phyloP scores from a whole-genome alignment of 352 stramenopile genomes.

The Globisporangium echinulatum region DNA sequence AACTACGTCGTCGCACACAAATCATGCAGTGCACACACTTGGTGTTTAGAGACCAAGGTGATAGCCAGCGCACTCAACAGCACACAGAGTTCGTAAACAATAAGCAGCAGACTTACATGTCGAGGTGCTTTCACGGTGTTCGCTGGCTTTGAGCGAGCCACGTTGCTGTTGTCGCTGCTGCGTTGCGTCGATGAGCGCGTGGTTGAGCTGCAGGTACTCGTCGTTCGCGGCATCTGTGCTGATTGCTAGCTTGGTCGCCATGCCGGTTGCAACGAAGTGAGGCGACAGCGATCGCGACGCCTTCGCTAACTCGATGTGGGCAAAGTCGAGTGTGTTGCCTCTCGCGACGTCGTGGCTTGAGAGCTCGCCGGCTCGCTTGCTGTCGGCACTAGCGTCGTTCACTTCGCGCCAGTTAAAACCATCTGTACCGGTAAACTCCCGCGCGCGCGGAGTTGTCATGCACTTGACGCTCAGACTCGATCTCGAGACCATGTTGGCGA shows the following conservation, averaged over 20 bases:
- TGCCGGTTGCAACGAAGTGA: conserved; percentile 1
- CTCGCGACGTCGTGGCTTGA: neutral
- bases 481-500: conserved; percentile 20
- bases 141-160: conserved; percentile 10
- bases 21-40: no score
- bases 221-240: neutral
- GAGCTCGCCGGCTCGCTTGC: neutral
- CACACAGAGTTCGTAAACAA: neutral
- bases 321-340: conserved; percentile 9
- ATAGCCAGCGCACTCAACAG: no score
- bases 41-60: no score
- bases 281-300: neutral
- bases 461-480: conserved; percentile 12
- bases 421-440: neutral
- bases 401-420: conserved; percentile 7
- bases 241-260: neutral
- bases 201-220: conserved; percentile 7
- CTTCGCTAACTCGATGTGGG: neutral
- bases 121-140: conserved; percentile 5
- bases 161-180: conserved; percentile 13
- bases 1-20: no score
- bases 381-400: neutral
- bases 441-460: neutral
- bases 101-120: neutral
- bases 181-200: neutral